Evolutionary conservation across 257 asterid species (phyloP), one percentile per base, ranked within the genome.

Genomic region (Eustoma russellianum): DNA sequence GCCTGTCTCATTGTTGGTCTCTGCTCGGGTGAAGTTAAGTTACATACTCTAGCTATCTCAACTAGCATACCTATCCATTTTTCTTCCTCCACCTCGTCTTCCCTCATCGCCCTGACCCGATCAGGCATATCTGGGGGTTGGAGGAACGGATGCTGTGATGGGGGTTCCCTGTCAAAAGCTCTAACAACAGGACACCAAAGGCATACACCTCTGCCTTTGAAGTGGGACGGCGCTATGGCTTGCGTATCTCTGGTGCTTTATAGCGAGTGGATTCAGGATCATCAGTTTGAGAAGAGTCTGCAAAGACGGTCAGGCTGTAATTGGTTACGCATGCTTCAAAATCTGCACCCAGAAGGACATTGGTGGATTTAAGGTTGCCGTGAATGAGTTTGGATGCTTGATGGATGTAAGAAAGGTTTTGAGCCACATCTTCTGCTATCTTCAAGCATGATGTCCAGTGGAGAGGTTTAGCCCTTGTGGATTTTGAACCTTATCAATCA

Each of bases 391-490:
- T 85, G 5, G 99, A 88, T 33, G 95, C 99, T 78, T 92, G 99
- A 46, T 92, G 97, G 75, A 92, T 88, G 81, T 88, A 88, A 67
- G 94, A 95, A 7, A 92, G 84, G 38, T 94, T 97, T 64, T 82
- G 93, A 30, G 95, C 97, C 46, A 85, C 93, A 38, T 92, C 99
- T 72, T 88, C 99, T 0, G 95, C 95, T 13, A 92, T 85, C 75
- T 92, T 92, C 48, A 92, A 82, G 58, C 99, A 92, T 2, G 99
- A 92, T 0, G 99, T 92, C 99, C 97, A 88, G 68, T 92, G 99
- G 14, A 88, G 97, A 54, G 99, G 91, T 71, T 77, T 92, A 9
- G 97, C 79, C 69, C 94, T 68, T 1, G 82, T 69, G 35, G 97
- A 89, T 73, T 88, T 79, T 50, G 77, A 72, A 63, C 77, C 77